Evolutionary conservation across 805 yeast genomes (phyloP).

Genomic region (Sugiyamaella chiloensis): DNA sequence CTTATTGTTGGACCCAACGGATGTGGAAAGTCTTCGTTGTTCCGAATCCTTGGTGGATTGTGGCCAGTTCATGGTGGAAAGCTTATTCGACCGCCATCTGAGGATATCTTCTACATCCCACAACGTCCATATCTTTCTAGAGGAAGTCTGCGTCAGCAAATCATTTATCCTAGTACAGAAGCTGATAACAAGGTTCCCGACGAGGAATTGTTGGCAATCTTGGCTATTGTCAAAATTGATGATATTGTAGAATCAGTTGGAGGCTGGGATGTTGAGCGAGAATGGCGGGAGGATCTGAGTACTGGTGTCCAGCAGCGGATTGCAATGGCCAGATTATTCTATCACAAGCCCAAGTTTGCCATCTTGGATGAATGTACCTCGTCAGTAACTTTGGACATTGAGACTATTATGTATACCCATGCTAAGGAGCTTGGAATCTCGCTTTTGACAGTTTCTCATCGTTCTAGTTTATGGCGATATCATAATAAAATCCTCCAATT

Average conservation of each 20-base stretch:
- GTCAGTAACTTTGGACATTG: slow-evolving; percentile 88
- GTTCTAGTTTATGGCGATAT: slow-evolving; percentile 90
- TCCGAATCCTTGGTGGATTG: slow-evolving; percentile 85
- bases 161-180: slow-evolving; percentile 78
- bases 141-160: slow-evolving; percentile 80
- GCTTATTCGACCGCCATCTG: slow-evolving; percentile 60
- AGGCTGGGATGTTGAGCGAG: slow-evolving; percentile 65
- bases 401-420: slow-evolving; percentile 79
- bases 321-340: slow-evolving; percentile 89
- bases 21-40: slow-evolving; percentile 89
- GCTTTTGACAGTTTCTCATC: slow-evolving; percentile 83
- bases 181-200: slow-evolving; percentile 42
- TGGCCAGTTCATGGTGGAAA: slow-evolving; percentile 73
- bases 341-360: slow-evolving; percentile 89
- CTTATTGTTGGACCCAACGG: slow-evolving; percentile 95
- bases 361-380: slow-evolving; percentile 95
- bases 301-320: slow-evolving; percentile 90
- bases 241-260: slow-evolving; percentile 37
- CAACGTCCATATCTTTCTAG: slow-evolving; percentile 85
- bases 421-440: slow-evolving; percentile 80
- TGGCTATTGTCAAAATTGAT: slow-evolving; percentile 36
- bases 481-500: slow-evolving; percentile 80
- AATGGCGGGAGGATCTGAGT: slow-evolving; percentile 87
- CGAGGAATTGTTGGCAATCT: slow-evolving; percentile 34
- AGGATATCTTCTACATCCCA: slow-evolving; percentile 81